These are phyloP conservation scores for Stevia rebaudiana DNA, from an alignment of 140 eudicot species.

Conservation along the genomic window DNA sequence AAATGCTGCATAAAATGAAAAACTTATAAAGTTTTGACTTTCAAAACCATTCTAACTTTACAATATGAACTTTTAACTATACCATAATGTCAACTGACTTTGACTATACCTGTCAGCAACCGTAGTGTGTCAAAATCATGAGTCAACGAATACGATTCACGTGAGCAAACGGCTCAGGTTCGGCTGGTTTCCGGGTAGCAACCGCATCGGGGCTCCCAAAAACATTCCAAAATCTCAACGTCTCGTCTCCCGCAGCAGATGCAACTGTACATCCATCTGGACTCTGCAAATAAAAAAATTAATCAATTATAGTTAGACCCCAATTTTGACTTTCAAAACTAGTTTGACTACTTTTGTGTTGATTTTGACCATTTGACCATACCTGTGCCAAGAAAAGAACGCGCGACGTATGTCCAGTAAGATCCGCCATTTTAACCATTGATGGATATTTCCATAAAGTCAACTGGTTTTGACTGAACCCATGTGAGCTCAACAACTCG, in stretches of 20 bases:
- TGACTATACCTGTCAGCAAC: background rate
- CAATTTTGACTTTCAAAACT: background rate
- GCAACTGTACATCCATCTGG: background rate
- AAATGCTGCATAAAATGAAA: no score
- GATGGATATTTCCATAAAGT: slow-evolving; percentile 1
- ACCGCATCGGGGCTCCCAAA: background rate
- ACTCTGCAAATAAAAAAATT: background rate
- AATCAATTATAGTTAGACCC: background rate
- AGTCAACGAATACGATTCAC: background rate
- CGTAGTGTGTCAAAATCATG: background rate
- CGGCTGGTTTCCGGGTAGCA: background rate
- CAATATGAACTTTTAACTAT: background rate
- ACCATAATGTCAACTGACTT: background rate
- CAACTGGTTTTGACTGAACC: background rate
- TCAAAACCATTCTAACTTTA: background rate
- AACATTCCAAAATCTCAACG: background rate
- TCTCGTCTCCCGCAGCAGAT: background rate
- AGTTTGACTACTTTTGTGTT: background rate
- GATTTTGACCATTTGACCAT: background rate
- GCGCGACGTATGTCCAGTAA: background rate
- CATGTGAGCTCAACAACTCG: background rate
- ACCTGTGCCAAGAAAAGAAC: background rate
- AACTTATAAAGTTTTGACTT: background rate
- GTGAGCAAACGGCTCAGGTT: background rate
- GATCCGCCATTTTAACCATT: background rate